Conservation (phyloP, 306 rosid genomes). For the Rosa multiflora region DNA sequence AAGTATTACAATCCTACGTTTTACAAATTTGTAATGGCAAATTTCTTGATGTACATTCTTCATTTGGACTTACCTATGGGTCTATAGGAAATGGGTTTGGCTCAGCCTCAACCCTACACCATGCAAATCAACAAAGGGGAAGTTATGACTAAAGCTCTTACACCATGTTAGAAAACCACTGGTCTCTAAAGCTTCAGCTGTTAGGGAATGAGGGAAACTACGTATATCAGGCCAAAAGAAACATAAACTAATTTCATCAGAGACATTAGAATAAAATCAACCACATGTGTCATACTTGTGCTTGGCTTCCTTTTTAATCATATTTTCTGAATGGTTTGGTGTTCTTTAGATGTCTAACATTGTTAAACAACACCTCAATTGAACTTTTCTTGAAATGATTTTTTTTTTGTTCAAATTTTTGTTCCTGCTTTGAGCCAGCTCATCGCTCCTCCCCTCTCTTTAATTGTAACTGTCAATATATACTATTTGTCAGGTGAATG, state of each 20-base stretch:
- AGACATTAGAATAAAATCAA: not conserved
- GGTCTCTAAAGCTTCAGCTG: not conserved
- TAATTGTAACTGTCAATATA: not conserved
- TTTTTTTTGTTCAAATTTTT: not conserved
- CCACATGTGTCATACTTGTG: not conserved
- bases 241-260: not conserved
- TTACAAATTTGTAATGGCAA: not conserved
- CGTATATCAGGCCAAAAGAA: not conserved
- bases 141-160: not conserved
- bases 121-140: not conserved
- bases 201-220: not conserved
- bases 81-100: not conserved
- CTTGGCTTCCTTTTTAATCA: not conserved
- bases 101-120: not conserved
- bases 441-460: not conserved
- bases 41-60: not conserved
- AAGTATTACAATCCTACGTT: not conserved
- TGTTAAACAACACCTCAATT: not conserved
- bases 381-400: not conserved
- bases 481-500: conserved; percentile 55
- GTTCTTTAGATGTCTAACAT: not conserved
- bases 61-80: not conserved
- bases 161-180: not conserved
- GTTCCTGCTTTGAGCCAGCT: not conserved
- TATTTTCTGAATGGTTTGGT: not conserved